These are phyloP conservation scores for Starmera quercuum DNA, from an alignment of 805 yeast species.

Conservation along the genomic window DNA sequence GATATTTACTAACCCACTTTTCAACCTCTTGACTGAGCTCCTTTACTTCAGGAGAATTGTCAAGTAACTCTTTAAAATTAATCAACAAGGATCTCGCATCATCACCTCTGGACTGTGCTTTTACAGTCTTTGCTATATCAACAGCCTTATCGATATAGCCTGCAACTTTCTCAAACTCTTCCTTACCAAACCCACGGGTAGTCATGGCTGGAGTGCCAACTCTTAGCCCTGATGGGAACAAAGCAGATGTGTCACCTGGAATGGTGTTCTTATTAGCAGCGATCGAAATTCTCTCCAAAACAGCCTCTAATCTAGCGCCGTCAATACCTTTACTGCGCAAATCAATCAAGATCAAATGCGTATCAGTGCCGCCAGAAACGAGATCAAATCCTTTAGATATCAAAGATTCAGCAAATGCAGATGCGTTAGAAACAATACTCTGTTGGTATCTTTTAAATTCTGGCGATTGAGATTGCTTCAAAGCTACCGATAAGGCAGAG, in stretches of 20 bases:
- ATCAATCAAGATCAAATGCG: constrained; percentile 83
- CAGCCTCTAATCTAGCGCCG: constrained; percentile 93
- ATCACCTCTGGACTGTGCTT: constrained; percentile 49
- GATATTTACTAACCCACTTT: constrained; percentile 66
- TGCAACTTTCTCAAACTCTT: constrained; percentile 77
- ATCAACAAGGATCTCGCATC: constrained; percentile 53
- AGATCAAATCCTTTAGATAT: constrained; percentile 56
- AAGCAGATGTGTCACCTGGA: constrained; percentile 93
- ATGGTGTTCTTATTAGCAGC: constrained; percentile 95
- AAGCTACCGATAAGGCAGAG: constrained; percentile 90
- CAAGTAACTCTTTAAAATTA: constrained; percentile 66
- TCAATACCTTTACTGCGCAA: constrained; percentile 72
- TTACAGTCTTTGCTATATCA: constrained; percentile 54
- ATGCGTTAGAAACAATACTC: constrained; percentile 76
- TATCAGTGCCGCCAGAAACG: constrained; percentile 92
- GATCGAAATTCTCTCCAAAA: constrained; percentile 82
- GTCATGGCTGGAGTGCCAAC: constrained; percentile 99
- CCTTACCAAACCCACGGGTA: constrained; percentile 79
- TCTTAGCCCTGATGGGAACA: constrained; percentile 93
- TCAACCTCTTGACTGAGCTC: constrained; percentile 58
- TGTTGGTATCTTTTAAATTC: constrained; percentile 84
- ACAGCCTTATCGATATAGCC: constrained; percentile 76
- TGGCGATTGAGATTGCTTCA: constrained; percentile 84
- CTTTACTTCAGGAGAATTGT: constrained; percentile 52
- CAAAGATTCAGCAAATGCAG: constrained; percentile 65